A percentile compares a stretch with the other conserved stretches of the same genome.
Conservation (phyloP, 441 rosid species). For the Syzygium malaccense region DNA sequence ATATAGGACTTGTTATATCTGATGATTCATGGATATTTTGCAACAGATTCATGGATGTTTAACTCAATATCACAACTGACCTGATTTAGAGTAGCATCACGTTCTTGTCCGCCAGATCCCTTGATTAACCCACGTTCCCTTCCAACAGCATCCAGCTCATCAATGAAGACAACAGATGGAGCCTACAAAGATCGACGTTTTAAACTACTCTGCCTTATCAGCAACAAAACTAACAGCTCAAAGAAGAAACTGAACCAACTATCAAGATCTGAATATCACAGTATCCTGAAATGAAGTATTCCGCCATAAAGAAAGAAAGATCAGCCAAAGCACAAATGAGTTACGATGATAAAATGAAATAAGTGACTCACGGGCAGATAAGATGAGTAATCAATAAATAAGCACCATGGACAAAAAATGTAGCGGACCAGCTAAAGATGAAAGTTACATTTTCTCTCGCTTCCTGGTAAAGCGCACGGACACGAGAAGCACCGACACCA, state of each 20-base stretch:
- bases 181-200: conserved; percentile 37
- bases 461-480: conserved; percentile 88
- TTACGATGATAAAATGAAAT: background rate
- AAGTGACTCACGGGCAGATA: background rate
- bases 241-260: background rate
- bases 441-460: conserved; percentile 70
- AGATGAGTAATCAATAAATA: background rate
- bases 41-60: background rate
- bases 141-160: conserved; percentile 97
- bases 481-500: conserved; percentile 98
- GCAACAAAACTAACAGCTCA: background rate
- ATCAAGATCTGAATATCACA: background rate
- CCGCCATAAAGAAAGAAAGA: background rate
- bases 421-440: conserved; percentile 8
- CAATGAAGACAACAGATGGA: conserved; percentile 89
- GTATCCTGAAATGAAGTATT: background rate
- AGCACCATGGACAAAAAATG: background rate
- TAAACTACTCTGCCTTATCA: background rate
- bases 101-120: conserved; percentile 98
- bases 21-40: background rate
- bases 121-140: conserved; percentile 92
- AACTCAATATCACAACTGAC: conserved; percentile 18
- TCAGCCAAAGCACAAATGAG: background rate
- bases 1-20: background rate
- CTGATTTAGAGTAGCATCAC: conserved; percentile 98